These are phyloP conservation scores for Alternaria panax DNA, from an alignment of 2,329 filamentous ascomycete genomes.

Conservation along the genomic window DNA sequence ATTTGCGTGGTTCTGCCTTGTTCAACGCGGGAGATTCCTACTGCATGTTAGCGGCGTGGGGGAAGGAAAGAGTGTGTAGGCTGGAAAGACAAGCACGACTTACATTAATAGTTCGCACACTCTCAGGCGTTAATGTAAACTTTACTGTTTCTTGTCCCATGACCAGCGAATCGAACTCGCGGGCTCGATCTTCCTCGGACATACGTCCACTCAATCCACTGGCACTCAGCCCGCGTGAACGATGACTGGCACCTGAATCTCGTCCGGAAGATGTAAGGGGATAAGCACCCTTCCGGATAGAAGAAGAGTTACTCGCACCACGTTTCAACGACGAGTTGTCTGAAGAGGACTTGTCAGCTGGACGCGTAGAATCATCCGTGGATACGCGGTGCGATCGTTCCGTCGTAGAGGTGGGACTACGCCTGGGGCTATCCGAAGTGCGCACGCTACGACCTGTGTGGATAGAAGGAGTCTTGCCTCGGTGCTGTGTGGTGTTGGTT, in stretches of 20 bases:
- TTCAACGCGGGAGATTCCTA: conserved; percentile 33
- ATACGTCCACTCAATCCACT: conserved; percentile 40
- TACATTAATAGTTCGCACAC: conserved; percentile 55
- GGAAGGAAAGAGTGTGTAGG: neutral
- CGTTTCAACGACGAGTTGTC: conserved; percentile 44
- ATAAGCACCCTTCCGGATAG: conserved; percentile 36
- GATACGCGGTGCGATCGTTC: conserved; percentile 30
- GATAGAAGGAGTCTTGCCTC: conserved; percentile 14
- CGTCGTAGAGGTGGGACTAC: conserved; percentile 21
- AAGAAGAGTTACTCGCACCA: conserved; percentile 43
- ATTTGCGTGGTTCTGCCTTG: conserved; percentile 27
- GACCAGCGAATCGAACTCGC: conserved; percentile 58
- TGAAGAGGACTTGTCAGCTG: conserved; percentile 30
- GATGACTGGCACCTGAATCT: conserved; percentile 44
- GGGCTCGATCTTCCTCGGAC: conserved; percentile 50
- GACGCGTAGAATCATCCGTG: conserved; percentile 31
- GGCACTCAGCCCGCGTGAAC: conserved; percentile 30
- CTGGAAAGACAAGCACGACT: conserved; percentile 28
- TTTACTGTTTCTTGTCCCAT: conserved; percentile 59
- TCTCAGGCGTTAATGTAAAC: conserved; percentile 58
- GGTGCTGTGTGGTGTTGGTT: conserved; percentile 12
- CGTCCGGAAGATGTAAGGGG: conserved; percentile 43
- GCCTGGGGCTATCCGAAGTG: conserved; percentile 23
- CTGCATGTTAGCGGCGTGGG: conserved; percentile 12
- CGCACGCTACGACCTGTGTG: conserved; percentile 19